A percentile compares a stretch with the other conserved stretches of the same genome.
Conservation (phyloP, 768 basidiomycete genomes). For the Nevesoporus exiguus region DNA sequence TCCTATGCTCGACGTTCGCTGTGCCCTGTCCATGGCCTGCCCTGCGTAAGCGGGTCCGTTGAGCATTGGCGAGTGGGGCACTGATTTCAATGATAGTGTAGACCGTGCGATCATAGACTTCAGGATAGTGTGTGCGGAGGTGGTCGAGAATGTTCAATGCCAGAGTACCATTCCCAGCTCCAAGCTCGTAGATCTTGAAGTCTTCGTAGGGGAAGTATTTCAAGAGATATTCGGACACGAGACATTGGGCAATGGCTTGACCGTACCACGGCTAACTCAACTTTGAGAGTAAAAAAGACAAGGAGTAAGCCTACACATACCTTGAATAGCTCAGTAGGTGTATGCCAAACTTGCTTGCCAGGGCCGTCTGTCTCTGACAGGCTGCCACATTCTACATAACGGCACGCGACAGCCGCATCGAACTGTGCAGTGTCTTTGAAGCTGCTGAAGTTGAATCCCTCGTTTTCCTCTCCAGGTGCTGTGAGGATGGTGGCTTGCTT, state of each 20-base stretch:
- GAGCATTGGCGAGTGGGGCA: conserved; percentile 66
- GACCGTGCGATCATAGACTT: conserved; percentile 88
- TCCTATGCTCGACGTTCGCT: conserved; percentile 67
- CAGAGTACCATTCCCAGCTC: conserved; percentile 95
- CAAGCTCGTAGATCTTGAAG: conserved; percentile 94
- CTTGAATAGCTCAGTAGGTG: conserved; percentile 96
- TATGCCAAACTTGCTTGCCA: conserved; percentile 96
- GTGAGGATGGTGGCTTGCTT: conserved; percentile 90
- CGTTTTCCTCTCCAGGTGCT: conserved; percentile 40
- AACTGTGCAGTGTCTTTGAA: conserved; percentile 74
- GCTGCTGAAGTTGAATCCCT: conserved; percentile 60
- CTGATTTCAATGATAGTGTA: conserved; percentile 98
- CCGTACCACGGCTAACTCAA: conserved; percentile 85
- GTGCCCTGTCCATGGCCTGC: conserved; percentile 36
- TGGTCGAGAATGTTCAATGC: conserved; percentile 85
- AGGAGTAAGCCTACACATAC: conserved; percentile 37
- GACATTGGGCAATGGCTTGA: conserved; percentile 81
- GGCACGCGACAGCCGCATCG: conserved; percentile 71
- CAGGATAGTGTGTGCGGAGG: conserved; percentile 72
- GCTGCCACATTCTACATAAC: conserved; percentile 70
- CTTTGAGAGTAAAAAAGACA: conserved; percentile 5
- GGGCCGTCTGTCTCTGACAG: conserved; percentile 58
- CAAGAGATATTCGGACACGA: conserved; percentile 88
- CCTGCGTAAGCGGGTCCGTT: conserved; percentile 60
- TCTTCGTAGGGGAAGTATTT: conserved; percentile 97